Evolutionary conservation across 2,329 filamentous ascomycete species (phyloP).

Genomic region (Bisporella sp.): DNA sequence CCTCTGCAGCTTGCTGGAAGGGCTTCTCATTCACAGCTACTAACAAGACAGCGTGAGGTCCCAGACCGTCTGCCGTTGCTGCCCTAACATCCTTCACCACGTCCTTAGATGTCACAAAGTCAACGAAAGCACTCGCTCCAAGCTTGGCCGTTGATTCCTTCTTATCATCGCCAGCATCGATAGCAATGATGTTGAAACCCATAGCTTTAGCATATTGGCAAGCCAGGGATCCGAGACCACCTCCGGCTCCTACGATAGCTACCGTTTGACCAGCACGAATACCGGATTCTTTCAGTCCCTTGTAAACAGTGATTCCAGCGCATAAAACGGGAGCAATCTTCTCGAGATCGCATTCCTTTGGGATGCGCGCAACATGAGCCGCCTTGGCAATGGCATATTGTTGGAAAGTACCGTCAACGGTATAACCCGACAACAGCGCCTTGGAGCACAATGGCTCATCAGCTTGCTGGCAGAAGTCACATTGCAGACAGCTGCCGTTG

Average conservation of each 20-base stretch:
- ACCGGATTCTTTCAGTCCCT: slow-evolving; percentile 80
- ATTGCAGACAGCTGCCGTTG: slow-evolving; percentile 78
- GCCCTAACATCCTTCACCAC: slow-evolving; percentile 79
- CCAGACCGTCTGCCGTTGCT: slow-evolving; percentile 70
- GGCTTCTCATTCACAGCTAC: slow-evolving; percentile 85
- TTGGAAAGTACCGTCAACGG: slow-evolving; percentile 89
- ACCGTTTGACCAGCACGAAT: slow-evolving; percentile 68
- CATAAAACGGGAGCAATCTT: slow-evolving; percentile 75
- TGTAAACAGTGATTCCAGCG: slow-evolving; percentile 84
- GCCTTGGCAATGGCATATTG: slow-evolving; percentile 87
- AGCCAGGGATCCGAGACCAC: slow-evolving; percentile 72
- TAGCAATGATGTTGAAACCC: slow-evolving; percentile 73
- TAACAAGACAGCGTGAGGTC: slow-evolving; percentile 80
- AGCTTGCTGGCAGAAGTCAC: slow-evolving; percentile 72
- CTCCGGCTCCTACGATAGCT: slow-evolving; percentile 80
- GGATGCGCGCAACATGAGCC: slow-evolving; percentile 74
- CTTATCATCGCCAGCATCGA: slow-evolving; percentile 82
- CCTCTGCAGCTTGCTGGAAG: slow-evolving; percentile 81
- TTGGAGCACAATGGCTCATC: slow-evolving; percentile 80
- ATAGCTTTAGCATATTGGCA: slow-evolving; percentile 88
- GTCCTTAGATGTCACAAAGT: slow-evolving; percentile 71
- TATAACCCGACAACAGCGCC: slow-evolving; percentile 78
- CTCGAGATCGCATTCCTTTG: slow-evolving; percentile 69
- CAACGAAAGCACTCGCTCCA: slow-evolving; percentile 60
- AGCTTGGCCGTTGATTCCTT: slow-evolving; percentile 59